Evolutionary conservation across 2,329 filamentous ascomycete species (phyloP), one percentile per base, ranked within the genome.

Genomic region (Aureobasidium sp.): DNA sequence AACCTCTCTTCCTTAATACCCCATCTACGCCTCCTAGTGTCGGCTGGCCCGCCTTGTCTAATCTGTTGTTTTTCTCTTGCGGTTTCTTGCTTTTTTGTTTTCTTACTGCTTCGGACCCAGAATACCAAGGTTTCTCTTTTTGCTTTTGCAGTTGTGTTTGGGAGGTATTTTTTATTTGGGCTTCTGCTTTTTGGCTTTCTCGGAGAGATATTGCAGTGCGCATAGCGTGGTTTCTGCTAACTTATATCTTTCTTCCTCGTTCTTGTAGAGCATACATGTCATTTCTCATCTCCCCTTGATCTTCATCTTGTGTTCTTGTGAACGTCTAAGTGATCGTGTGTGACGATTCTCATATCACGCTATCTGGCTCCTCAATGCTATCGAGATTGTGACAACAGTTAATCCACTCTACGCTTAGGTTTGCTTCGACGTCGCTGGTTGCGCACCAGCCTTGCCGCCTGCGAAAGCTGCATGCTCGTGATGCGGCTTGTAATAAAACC

Each of bases 401-500:
- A 5, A 11, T 2, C 21, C 10, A 8, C 9, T 29, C 7, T 7
- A 11, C 7, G 1, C n/a, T n/a, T 11, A 34, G 16, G 30, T 10
- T n/a, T 34, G n/a, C 30, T 21, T 49, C 8, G 16, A 34, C 11
- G 47, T 21, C 9, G 30, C 30, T 13, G 29, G n/a, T 25, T 3
- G 47, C 21, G 47, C 42, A 47, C n/a, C 21, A 45, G 30, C 25
- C 34, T 48, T 49, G 29, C 54, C 34, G 10, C 55, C 47, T 5
- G 30, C 27, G 39, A 73, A 96, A 15, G 89, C 90, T 62, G 87
- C 86, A 75, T 97, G 91, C 73, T 96, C 91, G 47, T 86, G 84
- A 77, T 97, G 93, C 74, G 87, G 89, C 79, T 96, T 97, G 74
- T 84, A 86, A 77, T 89, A 91, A 72, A 84, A 78, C 42, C 77